These are phyloP conservation scores for Bocquillonia castaneifolia DNA, from an alignment of 441 rosid species.

Conservation along the genomic window DNA sequence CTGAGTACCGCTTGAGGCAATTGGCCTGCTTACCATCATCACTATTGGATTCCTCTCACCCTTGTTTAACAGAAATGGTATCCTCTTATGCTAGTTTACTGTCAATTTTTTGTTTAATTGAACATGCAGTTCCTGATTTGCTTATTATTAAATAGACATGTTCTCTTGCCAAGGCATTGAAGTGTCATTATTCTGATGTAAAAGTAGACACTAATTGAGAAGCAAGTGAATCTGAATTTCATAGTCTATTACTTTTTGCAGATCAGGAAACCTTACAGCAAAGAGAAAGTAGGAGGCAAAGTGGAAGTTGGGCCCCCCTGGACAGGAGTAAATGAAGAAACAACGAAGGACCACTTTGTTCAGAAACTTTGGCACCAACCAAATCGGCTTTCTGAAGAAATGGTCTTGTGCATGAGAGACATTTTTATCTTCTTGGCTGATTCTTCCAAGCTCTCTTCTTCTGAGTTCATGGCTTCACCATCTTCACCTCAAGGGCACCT, in stretches of 20 bases:
- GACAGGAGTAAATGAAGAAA: conserved; percentile 21
- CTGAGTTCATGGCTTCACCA: conserved; percentile 33
- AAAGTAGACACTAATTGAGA: neutral
- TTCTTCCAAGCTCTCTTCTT: conserved; percentile 37
- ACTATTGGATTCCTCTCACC: conserved; percentile 28
- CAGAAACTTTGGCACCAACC: conserved; percentile 53
- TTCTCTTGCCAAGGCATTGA: neutral
- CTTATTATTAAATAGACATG: neutral
- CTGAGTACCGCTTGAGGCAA: conserved; percentile 54
- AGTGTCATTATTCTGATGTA: neutral
- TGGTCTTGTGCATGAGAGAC: conserved; percentile 66
- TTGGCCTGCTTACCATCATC: conserved; percentile 34
- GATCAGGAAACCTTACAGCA: conserved; percentile 28
- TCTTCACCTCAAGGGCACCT: conserved; percentile 46
- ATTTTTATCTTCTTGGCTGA: conserved; percentile 55
- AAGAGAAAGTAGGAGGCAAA: conserved; percentile 29
- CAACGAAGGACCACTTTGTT: conserved; percentile 21
- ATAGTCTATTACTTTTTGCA: conserved; percentile 31
- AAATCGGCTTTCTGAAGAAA: conserved; percentile 58
- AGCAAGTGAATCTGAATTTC: conserved; percentile 1
- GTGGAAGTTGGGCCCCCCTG: conserved; percentile 19
- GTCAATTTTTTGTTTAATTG: conserved; percentile 7
- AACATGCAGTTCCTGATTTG: neutral
- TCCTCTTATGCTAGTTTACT: neutral
- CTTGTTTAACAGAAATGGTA: conserved; percentile 43